Base-by-base conservation (phyloP, 352 stramenopile genomes). In the Globisporangium barbulae region DNA sequence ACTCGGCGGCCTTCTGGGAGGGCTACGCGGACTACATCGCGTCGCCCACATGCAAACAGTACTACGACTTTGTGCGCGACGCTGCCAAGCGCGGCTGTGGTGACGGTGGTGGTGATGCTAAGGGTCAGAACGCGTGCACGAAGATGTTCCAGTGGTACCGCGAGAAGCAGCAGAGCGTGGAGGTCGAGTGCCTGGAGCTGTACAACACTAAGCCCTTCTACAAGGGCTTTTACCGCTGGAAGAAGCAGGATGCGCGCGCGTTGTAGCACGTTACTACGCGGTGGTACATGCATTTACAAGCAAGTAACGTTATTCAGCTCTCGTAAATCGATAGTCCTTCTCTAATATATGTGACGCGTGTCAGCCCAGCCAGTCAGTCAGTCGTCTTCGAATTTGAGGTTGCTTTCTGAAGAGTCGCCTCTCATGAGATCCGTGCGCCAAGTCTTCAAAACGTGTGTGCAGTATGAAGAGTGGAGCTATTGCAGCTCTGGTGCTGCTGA, bases 1-100 rank as follows among this genome's bases (percentile, higher is more conserved):
- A 77, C 63, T 84, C 78, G 3, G 69, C 81, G 10, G 63, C 75
- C 13, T 88, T 90, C 66, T 88, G 79, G 75, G 81, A 88, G 59
- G 78, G 71, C 33, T 90, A 71, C 50, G 78, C 74, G 41, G 70
- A 87, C 58, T 88, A 81, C 63, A 73, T 83, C 10, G 81, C 73
- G 17, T 73, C 75, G 28, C 63, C 69, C 42, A 76, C 73, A 19
- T 90, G 81, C 58, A 88, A 85, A 53, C 61, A 48, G n/a, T 90
- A 90, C 69, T 90, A 90, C 55, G 67, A 71, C 31, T 53, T 74
- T 42, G 67, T 90, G 10, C 76, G 78, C 33, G 65, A 61, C 39
- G 78, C 81, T 0, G 69, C 53, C 2, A 65, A 63, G 7, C 45
- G 45, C 45, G 56, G 59, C 4, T 88, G 80, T 54, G 74, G 63